Conservation (phyloP, 1,284 basidiomycete species). For the Tilletia horrida region DNA sequence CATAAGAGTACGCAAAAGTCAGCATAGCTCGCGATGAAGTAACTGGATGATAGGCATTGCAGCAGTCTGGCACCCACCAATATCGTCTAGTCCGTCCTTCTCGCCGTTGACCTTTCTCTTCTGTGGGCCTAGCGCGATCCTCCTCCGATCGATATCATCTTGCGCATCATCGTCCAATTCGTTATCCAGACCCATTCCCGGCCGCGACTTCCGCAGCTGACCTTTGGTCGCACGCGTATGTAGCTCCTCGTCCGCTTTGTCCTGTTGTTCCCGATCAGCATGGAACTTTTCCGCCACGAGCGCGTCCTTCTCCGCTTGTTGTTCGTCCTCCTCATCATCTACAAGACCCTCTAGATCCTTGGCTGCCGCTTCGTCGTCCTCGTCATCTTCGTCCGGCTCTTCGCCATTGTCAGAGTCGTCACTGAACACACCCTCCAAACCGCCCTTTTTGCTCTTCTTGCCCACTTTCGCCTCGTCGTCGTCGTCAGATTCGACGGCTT, state of each 20-base stretch:
- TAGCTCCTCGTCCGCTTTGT: conserved; percentile 40
- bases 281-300: conserved; percentile 36
- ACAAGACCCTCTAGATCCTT: conserved; percentile 46
- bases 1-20: too few relatives aligned
- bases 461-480: conserved; percentile 36
- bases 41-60: neutral
- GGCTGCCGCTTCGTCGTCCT: conserved; percentile 34
- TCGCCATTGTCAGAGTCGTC: conserved; percentile 30
- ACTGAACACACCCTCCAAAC: conserved; percentile 43
- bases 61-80: neutral
- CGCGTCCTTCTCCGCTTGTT: conserved; percentile 46
- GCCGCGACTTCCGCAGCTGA: conserved; percentile 34
- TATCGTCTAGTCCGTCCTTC: conserved; percentile 22
- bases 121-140: conserved; percentile 28
- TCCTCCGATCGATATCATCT: conserved; percentile 38
- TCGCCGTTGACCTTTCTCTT: conserved; percentile 39
- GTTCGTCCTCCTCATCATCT: conserved; percentile 44
- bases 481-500: conserved; percentile 54
- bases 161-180: conserved; percentile 50
- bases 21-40: neutral
- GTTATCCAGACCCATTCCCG: conserved; percentile 35
- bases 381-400: conserved; percentile 31
- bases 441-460: conserved; percentile 32
- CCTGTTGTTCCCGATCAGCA: conserved; percentile 40
- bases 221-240: conserved; percentile 42